phyloP scores from a whole-genome alignment of 805 yeast species.

The Ogataea nakhonphanomensis region DNA sequence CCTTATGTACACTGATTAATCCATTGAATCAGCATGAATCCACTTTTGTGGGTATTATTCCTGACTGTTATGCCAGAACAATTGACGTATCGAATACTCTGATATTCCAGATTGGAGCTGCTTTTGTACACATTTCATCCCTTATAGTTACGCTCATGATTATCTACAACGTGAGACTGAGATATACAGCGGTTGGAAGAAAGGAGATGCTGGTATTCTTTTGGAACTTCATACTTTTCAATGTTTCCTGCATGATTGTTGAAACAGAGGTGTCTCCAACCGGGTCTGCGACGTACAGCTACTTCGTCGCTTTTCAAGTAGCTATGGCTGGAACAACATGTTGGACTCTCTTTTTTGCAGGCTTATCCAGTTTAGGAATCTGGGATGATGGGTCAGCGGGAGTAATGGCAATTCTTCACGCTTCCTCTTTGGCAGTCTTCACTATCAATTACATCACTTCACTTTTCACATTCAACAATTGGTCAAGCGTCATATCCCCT shows the following conservation, averaged over 20 bases:
- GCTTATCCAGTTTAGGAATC: constrained; percentile 78
- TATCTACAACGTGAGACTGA: constrained; percentile 70
- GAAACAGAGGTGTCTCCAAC: constrained; percentile 95
- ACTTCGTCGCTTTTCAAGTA: constrained; percentile 77
- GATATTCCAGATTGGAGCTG: constrained; percentile 84
- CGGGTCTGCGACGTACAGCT: constrained; percentile 68
- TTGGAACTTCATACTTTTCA: constrained; percentile 54
- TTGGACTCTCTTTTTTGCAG: constrained; percentile 64
- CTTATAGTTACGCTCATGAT: constrained; percentile 64
- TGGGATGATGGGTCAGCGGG: constrained; percentile 90
- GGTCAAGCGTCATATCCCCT: constrained; percentile 48
- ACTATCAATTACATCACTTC: constrained; percentile 63
- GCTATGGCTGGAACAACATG: constrained; percentile 74
- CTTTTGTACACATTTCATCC: constrained; percentile 78
- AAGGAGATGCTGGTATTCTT: constrained; percentile 77
- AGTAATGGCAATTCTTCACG: constrained; percentile 57
- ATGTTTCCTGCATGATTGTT: constrained; percentile 67
- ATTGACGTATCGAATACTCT: constrained; percentile 87
- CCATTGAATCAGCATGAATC: constrained; percentile 36
- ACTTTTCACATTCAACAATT: constrained; percentile 67
- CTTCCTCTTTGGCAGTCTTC: constrained; percentile 55
- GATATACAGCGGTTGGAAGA: constrained; percentile 94
- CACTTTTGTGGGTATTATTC: constrained; percentile 58
- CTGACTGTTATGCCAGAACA: constrained; percentile 80
- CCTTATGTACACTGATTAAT: constrained; percentile 73